These are phyloP conservation scores for Poronia punctata DNA, from an alignment of 495 filamentous ascomycete species.

Conservation along the genomic window DNA sequence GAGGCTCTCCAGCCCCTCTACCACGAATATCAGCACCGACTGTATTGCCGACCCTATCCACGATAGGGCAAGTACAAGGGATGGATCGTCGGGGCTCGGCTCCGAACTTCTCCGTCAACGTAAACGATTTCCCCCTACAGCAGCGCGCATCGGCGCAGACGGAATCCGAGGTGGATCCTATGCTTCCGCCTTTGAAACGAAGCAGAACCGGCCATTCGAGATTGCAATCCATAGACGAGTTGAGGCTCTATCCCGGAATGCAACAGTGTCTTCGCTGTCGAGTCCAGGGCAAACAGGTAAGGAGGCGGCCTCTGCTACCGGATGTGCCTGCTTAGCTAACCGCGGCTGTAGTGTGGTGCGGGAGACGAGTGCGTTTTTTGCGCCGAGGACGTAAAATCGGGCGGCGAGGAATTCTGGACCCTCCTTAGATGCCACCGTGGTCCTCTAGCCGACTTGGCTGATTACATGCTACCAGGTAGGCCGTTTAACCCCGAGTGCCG, in stretches of 20 bases:
- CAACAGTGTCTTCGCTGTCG: slow-evolving; percentile 41
- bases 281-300: slow-evolving; percentile 33
- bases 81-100: slow-evolving; percentile 39
- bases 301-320: slow-evolving; percentile 1
- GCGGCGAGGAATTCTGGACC: slow-evolving; percentile 37
- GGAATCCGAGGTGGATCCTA: slow-evolving; percentile 44
- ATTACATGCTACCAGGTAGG: slow-evolving; percentile 41
- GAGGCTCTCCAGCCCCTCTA: slow-evolving; percentile 23
- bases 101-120: slow-evolving; percentile 32
- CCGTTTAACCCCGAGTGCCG: not conserved
- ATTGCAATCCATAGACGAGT: slow-evolving; percentile 44
- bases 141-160: slow-evolving; percentile 31
- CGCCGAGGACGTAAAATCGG: slow-evolving; percentile 25
- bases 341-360: slow-evolving; percentile 36
- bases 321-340: not conserved
- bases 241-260: slow-evolving; percentile 37
- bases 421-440: slow-evolving; percentile 42
- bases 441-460: slow-evolving; percentile 32
- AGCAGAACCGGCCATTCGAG: slow-evolving; percentile 40
- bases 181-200: slow-evolving; percentile 42
- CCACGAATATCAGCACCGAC: slow-evolving; percentile 33
- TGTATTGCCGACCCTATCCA: slow-evolving; percentile 32
- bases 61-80: slow-evolving; percentile 26
- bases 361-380: slow-evolving; percentile 39
- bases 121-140: slow-evolving; percentile 30